Conservation (phyloP, 1,284 basidiomycete genomes). For the Neonothopanus nambi region DNA sequence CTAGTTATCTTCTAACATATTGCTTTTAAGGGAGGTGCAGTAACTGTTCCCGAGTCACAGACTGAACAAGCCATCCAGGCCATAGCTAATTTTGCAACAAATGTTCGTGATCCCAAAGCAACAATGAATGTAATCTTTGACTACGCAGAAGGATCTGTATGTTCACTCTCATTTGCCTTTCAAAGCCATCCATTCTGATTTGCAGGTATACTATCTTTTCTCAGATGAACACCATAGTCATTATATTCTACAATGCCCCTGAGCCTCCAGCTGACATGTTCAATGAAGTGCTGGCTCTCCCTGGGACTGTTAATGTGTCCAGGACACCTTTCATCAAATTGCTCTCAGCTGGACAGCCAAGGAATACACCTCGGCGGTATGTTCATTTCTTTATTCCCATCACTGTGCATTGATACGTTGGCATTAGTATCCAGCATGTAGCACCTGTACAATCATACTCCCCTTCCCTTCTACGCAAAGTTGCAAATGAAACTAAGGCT, state of each 20-base stretch:
- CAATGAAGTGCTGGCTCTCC: conserved; percentile 40
- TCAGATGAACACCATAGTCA: conserved; percentile 15
- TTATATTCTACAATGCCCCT: conserved; percentile 46
- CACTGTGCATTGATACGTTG: too few relatives aligned
- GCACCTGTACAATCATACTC: not conserved
- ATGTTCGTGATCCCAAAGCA: not conserved
- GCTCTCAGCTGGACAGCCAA: conserved; percentile 11
- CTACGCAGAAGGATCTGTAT: not conserved
- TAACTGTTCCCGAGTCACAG: not conserved
- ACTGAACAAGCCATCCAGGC: not conserved
- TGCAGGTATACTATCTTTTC: not conserved
- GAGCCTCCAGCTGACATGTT: conserved; percentile 41
- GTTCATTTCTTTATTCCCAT: too few relatives aligned
- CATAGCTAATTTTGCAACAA: not conserved
- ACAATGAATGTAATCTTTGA: conserved; percentile 1
- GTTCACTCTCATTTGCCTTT: not conserved
- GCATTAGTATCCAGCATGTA: not conserved
- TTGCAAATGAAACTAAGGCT: not conserved
- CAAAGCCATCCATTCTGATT: not conserved
- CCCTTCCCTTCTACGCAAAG: not conserved
- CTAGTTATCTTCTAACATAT: too few relatives aligned
- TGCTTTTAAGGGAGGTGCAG: not conserved
- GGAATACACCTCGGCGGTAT: conserved; percentile 1
- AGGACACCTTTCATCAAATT: conserved; percentile 38
- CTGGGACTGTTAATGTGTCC: conserved; percentile 27